Conservation (phyloP, 495 filamentous ascomycete genomes). For the Hypomontagnella monticulosa region DNA sequence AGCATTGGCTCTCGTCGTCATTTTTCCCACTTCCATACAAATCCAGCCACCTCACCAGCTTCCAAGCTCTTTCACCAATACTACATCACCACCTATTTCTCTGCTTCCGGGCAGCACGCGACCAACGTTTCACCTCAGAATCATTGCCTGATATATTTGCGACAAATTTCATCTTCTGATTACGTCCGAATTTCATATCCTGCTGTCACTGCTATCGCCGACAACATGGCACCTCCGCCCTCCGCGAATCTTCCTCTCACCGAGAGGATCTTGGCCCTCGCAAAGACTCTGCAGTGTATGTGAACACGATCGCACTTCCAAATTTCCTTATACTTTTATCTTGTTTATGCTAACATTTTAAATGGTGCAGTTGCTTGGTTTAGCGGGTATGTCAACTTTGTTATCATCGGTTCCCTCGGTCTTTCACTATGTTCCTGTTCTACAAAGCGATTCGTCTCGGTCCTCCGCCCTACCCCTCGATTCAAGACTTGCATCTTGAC, state of each 20-base stretch:
- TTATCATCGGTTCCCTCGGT: conserved; percentile 4
- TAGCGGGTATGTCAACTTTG: conserved; percentile 77
- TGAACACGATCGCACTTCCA: conserved; percentile 36
- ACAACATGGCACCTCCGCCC: conserved; percentile 82
- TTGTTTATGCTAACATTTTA: conserved; percentile 42
- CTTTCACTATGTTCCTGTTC: conserved; percentile 13
- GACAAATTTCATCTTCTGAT: conserved; percentile 13
- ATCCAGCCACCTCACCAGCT: conserved; percentile 46
- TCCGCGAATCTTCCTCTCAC: conserved; percentile 72
- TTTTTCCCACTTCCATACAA: conserved; percentile 39
- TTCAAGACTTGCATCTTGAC: conserved; percentile 4
- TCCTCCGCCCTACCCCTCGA: background rate
- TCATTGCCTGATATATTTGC: conserved; percentile 21
- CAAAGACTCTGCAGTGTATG: conserved; percentile 88
- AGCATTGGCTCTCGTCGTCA: conserved; percentile 33
- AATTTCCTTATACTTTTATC: conserved; percentile 12
- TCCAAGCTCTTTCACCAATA: conserved; percentile 26
- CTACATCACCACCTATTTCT: conserved; percentile 33
- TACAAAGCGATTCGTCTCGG: conserved; percentile 12
- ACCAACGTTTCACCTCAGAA: conserved; percentile 14
- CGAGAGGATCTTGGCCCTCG: conserved; percentile 79
- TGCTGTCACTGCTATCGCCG: conserved; percentile 16
- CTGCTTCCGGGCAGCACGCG: conserved; percentile 26
- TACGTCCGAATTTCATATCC: background rate
- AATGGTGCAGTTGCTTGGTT: conserved; percentile 77